Evolutionary conservation across 352 stramenopile genomes (phyloP).

Genomic region (Globisporangium viniferum): DNA sequence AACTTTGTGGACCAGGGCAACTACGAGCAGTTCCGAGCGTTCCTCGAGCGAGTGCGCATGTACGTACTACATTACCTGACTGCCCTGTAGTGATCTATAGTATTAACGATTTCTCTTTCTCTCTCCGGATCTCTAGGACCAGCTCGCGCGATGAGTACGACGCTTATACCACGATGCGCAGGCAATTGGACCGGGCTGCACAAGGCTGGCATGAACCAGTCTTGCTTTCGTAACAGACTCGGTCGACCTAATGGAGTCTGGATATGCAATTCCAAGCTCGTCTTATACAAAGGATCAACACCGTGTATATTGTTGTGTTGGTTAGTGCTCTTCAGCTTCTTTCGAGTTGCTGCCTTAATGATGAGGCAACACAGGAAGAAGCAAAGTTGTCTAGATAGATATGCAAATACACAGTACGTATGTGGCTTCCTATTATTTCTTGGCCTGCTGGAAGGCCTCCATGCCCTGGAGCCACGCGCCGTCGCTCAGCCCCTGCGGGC

Average conservation of each 20-base stretch:
- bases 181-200: neutral
- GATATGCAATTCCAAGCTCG: neutral
- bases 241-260: neutral
- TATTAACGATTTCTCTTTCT: neutral
- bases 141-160: neutral
- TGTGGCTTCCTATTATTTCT: conserved; percentile 10
- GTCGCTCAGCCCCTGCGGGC: conserved; percentile 67
- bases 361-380: no score
- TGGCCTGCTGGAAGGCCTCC: conserved; percentile 62
- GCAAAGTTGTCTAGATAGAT: neutral
- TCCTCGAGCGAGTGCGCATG: neutral
- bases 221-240: neutral
- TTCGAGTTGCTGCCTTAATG: no score
- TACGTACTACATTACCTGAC: neutral
- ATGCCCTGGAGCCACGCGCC: conserved; percentile 69
- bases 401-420: neutral
- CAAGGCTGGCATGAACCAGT: neutral
- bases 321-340: no score
- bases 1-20: conserved; percentile 2
- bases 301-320: no score
- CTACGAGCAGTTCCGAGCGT: neutral
- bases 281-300: neutral
- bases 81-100: neutral
- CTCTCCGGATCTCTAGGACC: neutral
- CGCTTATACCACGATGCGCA: neutral